Evolutionary conservation across 1,284 basidiomycete genomes (phyloP).

Genomic region (Austroboletus novae-zelandiae): DNA sequence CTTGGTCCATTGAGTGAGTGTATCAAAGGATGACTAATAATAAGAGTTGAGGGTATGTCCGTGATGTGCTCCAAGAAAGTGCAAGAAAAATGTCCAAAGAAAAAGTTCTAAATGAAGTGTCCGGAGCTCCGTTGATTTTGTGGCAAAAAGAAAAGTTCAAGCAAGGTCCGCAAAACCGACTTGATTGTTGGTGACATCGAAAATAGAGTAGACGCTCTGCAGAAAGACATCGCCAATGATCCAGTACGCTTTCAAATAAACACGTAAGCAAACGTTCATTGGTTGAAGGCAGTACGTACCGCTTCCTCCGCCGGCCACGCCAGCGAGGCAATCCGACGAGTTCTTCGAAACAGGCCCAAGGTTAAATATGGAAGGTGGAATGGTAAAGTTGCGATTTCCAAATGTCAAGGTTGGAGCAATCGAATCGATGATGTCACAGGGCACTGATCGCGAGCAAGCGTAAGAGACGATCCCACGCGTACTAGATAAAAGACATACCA

Average conservation of each 20-base stretch:
- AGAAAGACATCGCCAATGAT: conserved; percentile 31
- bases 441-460: conserved; percentile 16
- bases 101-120: not conserved
- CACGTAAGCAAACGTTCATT: not conserved
- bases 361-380: conserved; percentile 30
- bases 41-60: not conserved
- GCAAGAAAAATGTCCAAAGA: conserved; percentile 4
- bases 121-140: not conserved
- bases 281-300: conserved; percentile 12
- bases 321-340: conserved; percentile 27
- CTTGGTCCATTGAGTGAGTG: not conserved
- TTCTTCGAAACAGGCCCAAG: conserved; percentile 23
- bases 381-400: conserved; percentile 24
- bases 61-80: not conserved
- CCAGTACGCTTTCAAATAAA: conserved; percentile 24
- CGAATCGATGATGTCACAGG: conserved; percentile 21
- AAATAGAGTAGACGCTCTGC: conserved; percentile 30
- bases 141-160: conserved; percentile 2
- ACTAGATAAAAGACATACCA: conserved; percentile 11
- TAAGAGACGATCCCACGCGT: conserved; percentile 1
- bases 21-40: not conserved
- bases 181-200: conserved; percentile 24
- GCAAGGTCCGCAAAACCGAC: conserved; percentile 32
- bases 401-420: conserved; percentile 27
- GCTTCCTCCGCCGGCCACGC: conserved; percentile 26